Percentiles rank a stretch among this genome's conserved stretches.
Evolutionary conservation across 208 protist species (phyloP).

Genomic region (Wallacemonas collosoma): DNA sequence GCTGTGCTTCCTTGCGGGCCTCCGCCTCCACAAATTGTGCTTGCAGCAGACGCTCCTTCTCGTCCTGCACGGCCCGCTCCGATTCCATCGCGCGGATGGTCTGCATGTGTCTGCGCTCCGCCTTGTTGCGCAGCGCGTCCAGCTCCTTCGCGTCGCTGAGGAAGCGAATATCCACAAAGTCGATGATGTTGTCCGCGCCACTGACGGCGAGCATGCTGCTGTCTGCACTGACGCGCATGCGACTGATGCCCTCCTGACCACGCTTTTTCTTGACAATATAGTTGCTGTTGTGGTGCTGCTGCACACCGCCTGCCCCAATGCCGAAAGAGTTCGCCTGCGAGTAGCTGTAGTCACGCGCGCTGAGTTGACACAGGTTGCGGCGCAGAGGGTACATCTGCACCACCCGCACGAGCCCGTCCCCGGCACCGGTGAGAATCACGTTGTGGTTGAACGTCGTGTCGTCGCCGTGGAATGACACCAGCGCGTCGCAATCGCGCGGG

Average conservation of each 20-base stretch:
- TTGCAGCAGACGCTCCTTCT: constrained; percentile 20
- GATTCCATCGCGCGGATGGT: constrained; percentile 69
- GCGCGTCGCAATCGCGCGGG: constrained; percentile 82
- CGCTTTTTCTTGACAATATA: constrained; percentile 51
- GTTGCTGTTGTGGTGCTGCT: constrained; percentile 32
- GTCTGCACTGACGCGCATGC: constrained; percentile 80
- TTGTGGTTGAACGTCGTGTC: constrained; percentile 88
- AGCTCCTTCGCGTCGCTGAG: constrained; percentile 75
- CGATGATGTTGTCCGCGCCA: constrained; percentile 80
- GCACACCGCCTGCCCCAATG: constrained; percentile 26
- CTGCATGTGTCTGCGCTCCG: constrained; percentile 78
- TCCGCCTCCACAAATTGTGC: neutral
- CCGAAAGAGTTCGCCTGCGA: constrained; percentile 57
- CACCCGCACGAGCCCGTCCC: constrained; percentile 85
- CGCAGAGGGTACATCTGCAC: constrained; percentile 90
- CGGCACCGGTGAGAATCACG: constrained; percentile 85
- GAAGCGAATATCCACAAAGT: constrained; percentile 91
- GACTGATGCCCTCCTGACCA: constrained; percentile 71
- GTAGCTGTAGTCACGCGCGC: constrained; percentile 85
- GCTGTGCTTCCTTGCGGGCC: neutral
- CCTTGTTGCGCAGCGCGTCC: constrained; percentile 68
- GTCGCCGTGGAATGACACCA: constrained; percentile 85
- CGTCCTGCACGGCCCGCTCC: constrained; percentile 35
- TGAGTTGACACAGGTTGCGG: constrained; percentile 85
- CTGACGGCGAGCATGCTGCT: constrained; percentile 75